Conservation (phyloP, 78 protist species). For the Paratrimastix pyriformis region DNA sequence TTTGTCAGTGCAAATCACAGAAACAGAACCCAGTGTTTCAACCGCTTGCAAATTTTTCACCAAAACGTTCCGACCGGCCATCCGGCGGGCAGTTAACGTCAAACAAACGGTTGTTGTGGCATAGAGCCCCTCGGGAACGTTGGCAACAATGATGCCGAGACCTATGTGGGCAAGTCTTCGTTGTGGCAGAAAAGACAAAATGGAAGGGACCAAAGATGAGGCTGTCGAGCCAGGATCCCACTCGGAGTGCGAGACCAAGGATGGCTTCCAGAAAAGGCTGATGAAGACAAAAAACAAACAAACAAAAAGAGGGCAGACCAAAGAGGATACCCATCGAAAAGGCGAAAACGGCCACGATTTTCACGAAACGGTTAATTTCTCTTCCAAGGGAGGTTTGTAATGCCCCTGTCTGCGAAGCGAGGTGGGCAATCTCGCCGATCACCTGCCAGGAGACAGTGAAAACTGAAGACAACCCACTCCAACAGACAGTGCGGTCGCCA, state of each 20-base stretch:
- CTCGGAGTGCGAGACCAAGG: no score
- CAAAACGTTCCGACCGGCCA: background rate
- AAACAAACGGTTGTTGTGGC: background rate
- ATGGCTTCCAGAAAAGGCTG: no score
- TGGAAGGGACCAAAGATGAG: no score
- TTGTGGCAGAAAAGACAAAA: no score
- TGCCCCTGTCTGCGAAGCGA: slow-evolving; percentile 19
- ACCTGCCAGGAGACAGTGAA: no score
- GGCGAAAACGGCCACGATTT: slow-evolving; percentile 62
- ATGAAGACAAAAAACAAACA: no score
- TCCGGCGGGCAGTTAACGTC: slow-evolving; percentile 4
- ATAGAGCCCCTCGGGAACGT: slow-evolving; percentile 2
- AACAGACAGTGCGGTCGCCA: slow-evolving; percentile 77
- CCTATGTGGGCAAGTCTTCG: no score
- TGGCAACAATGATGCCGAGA: slow-evolving; percentile 24
- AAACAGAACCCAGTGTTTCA: slow-evolving; percentile 4
- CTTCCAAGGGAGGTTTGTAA: slow-evolving; percentile 43
- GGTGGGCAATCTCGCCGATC: slow-evolving; percentile 76
- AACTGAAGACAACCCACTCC: no score
- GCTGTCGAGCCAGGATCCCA: no score
- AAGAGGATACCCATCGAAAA: slow-evolving; percentile 44
- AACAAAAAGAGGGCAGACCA: no score
- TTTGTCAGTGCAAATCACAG: background rate
- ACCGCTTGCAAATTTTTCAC: slow-evolving; percentile 12
- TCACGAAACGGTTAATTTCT: slow-evolving; percentile 72